A percentile compares a stretch with the other conserved stretches of the same genome.
phyloP scores from a whole-genome alignment of 192 early-diverging fungal species.

The Linnemannia exigua region DNA sequence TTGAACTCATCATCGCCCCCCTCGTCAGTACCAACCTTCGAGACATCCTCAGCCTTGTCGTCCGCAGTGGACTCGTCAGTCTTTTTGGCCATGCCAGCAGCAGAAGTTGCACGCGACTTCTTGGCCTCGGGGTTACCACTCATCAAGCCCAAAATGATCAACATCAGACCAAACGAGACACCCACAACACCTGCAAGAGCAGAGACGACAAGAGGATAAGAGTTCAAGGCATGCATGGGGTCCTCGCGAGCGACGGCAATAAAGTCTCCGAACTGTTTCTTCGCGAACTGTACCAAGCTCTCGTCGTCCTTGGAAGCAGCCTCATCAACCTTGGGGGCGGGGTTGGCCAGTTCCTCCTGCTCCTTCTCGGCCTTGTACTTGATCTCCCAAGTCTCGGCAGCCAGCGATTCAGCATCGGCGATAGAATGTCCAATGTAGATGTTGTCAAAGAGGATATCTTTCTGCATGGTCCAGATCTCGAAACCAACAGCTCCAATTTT shows the following conservation, averaged over 20 bases:
- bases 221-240: slow-evolving; percentile 17
- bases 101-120: background rate
- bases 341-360: slow-evolving; percentile 62
- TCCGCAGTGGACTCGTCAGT: slow-evolving; percentile 35
- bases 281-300: slow-evolving; percentile 22
- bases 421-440: slow-evolving; percentile 85
- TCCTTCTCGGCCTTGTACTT: slow-evolving; percentile 78
- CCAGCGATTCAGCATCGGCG: slow-evolving; percentile 75
- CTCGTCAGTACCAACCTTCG: background rate
- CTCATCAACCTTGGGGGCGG: slow-evolving; percentile 4
- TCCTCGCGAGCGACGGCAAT: slow-evolving; percentile 13
- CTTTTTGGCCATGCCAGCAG: slow-evolving; percentile 32
- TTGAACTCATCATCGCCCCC: slow-evolving; percentile 24
- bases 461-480: slow-evolving; percentile 95
- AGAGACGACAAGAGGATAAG: background rate
- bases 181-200: slow-evolving; percentile 13
- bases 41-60: slow-evolving; percentile 25
- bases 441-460: slow-evolving; percentile 89
- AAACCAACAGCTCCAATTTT: slow-evolving; percentile 86
- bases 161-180: slow-evolving; percentile 14
- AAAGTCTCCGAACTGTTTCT: slow-evolving; percentile 31
- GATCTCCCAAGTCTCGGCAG: slow-evolving; percentile 80
- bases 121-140: background rate
- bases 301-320: slow-evolving; percentile 6
- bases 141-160: slow-evolving; percentile 32